Conservation (phyloP, 2,329 filamentous ascomycete genomes). For the Colletotrichum higginsianum region DNA sequence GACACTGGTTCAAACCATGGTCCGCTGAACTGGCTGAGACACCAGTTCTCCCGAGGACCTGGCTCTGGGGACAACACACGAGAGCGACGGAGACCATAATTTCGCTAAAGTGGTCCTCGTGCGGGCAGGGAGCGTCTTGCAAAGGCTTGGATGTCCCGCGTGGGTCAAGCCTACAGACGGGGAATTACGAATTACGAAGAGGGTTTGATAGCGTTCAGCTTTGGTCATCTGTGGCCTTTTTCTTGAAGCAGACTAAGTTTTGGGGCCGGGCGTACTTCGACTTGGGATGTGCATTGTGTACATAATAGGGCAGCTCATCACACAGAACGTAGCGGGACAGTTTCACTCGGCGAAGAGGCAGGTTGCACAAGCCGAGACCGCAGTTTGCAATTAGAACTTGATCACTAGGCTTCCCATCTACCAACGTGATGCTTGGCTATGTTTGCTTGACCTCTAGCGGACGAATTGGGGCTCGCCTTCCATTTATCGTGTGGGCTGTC, state of each 20-base stretch:
- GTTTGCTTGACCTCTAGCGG: no score
- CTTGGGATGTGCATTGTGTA: slow-evolving; percentile 24
- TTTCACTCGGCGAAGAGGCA: background rate
- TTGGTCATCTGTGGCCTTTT: slow-evolving; percentile 11
- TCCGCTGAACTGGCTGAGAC: slow-evolving; percentile 61
- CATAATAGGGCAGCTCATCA: slow-evolving; percentile 4
- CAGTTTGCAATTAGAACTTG: background rate
- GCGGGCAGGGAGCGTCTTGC: background rate
- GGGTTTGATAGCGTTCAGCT: slow-evolving; percentile 38
- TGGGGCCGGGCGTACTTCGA: background rate
- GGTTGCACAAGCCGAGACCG: slow-evolving; percentile 8
- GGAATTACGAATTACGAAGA: slow-evolving; percentile 39
- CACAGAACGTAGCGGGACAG: slow-evolving; percentile 5
- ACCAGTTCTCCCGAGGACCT: slow-evolving; percentile 52
- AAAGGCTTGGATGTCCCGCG: background rate
- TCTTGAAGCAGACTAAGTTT: slow-evolving; percentile 4
- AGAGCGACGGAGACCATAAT: slow-evolving; percentile 26
- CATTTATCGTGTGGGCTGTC: background rate
- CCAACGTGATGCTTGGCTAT: background rate
- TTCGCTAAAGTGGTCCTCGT: background rate
- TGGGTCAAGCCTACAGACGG: background rate
- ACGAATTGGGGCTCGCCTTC: background rate
- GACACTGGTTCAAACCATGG: slow-evolving; percentile 54
- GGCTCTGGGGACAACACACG: slow-evolving; percentile 33
- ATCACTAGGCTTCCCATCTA: background rate